Conservation (phyloP, 345 rosid genomes). For the Toxicodendron radicans region DNA sequence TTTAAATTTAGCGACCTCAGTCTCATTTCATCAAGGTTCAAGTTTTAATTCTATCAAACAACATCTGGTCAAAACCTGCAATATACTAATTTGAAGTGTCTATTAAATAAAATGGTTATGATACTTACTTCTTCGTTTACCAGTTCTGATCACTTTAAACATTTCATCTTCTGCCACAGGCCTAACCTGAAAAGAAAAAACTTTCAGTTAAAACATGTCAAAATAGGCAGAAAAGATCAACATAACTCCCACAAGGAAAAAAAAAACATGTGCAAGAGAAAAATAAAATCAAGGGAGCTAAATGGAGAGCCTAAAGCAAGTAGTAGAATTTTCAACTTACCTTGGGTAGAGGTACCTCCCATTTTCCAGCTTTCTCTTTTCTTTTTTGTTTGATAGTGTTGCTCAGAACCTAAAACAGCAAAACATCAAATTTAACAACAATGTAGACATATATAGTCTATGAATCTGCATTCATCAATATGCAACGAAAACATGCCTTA, state of each 20-base stretch:
- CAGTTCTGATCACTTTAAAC: slow-evolving; percentile 88
- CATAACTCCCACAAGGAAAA: neutral
- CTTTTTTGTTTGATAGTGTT: slow-evolving; percentile 94
- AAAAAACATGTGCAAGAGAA: neutral
- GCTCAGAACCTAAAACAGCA: slow-evolving; percentile 65
- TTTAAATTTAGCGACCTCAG: neutral
- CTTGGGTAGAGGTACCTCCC: slow-evolving; percentile 97
- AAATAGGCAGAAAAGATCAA: neutral
- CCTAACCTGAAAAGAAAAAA: slow-evolving; percentile 62
- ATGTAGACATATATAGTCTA: neutral
- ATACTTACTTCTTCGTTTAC: slow-evolving; percentile 82
- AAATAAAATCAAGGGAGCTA: neutral
- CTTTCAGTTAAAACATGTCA: neutral
- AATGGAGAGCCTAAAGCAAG: neutral
- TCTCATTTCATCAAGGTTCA: neutral
- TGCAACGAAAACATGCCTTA: slow-evolving; percentile 43
- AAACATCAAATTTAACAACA: neutral
- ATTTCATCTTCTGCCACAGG: slow-evolving; percentile 99
- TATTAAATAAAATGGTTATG: neutral
- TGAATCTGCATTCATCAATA: neutral
- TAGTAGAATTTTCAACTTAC: slow-evolving; percentile 27
- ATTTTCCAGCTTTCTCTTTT: slow-evolving; percentile 94
- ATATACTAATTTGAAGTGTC: neutral
- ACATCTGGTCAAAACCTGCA: no score
- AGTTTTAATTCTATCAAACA: neutral